Base-by-base conservation (phyloP, 2,329 filamentous ascomycete genomes). In the Torrubiellomyces zombiae region DNA sequence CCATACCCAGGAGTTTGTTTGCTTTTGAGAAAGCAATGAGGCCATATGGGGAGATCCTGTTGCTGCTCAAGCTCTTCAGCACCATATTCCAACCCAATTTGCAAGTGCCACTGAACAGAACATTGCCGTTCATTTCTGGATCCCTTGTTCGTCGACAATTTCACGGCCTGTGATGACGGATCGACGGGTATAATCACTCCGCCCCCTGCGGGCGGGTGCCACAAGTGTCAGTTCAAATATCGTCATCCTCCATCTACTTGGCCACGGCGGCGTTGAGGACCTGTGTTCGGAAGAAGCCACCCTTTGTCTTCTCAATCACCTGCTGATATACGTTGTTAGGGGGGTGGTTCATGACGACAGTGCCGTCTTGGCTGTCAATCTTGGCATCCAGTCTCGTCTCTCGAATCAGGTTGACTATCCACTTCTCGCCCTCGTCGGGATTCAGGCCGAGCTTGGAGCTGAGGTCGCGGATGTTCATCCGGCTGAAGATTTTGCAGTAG, bases 401-500 rank as follows among this genome's bases (percentile, higher is more conserved):
- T 36, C 89, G 77, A 57, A 98, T 98, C 36, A 98, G 68, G 63
- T 98, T 98, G 43, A 98, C 89, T 46, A 98, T 98, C 89, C 89
- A 98, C 66, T 98, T 98, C 72, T 98, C 89, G 44, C 89, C 89
- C 47, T 95, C 89, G 47, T 92, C 82, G 43, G 85, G 75, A 49
- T 78, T 82, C 37, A 98, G 67, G 37, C 86, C 89, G 32, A 98
- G 73, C 50, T 89, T 80, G 35, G 74, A 77, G 37, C 83, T 93
- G 31, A 98, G 70, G 43, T 95, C 89, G 68, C 85, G 83, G 53
- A 98, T 95, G 53, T 95, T 86, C 50, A 98, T 98, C 42, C 86
- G 71, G 50, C 92, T 83, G 56, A 95, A 91, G 51, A 98, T 98
- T 71, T 95, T 95, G 80, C 89, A 98, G 68, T 98, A 98, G 53